phyloP scores from a whole-genome alignment of 306 rosid species.

The Carpinus fangiana region DNA sequence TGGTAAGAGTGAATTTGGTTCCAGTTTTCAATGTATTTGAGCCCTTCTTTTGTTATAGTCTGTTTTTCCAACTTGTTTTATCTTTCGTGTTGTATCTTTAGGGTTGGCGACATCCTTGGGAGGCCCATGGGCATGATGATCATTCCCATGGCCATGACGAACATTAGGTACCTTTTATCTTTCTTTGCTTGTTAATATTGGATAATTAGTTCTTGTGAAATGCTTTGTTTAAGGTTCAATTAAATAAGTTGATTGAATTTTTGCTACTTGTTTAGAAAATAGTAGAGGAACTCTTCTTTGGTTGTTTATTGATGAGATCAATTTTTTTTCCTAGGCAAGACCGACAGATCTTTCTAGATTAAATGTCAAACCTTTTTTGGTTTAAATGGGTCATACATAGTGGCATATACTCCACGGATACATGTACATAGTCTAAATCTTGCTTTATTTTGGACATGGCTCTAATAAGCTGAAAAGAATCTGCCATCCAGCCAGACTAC shows the following conservation, averaged over 20 bases:
- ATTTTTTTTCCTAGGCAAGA: no score
- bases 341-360: background rate
- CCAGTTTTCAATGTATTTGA: background rate
- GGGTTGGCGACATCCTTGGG: constrained; percentile 99
- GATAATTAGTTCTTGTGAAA: background rate
- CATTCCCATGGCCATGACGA: constrained; percentile 48
- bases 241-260: background rate
- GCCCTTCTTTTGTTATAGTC: background rate
- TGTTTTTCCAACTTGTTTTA: background rate
- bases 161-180: constrained; percentile 45
- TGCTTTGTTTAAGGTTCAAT: constrained; percentile 2
- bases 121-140: constrained; percentile 65
- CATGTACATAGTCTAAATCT: background rate
- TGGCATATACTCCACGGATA: background rate
- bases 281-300: background rate
- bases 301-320: background rate
- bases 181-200: background rate
- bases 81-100: constrained; percentile 22
- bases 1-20: constrained; percentile 47
- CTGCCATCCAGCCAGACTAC: background rate
- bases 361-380: background rate
- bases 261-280: background rate
- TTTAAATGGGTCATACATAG: background rate
- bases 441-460: background rate
- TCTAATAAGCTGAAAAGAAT: background rate